Base-by-base conservation (phyloP, 306 rosid genomes). In the Begonia loranthoides region DNA sequence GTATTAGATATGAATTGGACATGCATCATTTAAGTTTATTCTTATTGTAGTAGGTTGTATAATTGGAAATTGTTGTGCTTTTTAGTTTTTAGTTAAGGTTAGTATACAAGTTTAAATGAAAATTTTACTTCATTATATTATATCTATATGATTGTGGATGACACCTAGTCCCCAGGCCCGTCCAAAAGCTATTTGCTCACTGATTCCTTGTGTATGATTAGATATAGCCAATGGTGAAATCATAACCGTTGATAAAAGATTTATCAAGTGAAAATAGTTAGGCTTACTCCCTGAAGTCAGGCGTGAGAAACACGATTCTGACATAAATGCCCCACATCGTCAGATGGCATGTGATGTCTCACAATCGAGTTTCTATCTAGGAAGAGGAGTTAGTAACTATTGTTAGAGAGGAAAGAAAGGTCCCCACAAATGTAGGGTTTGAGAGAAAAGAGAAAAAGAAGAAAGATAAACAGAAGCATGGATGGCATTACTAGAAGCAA, bases 261-360 rank as follows among this genome's bases (percentile, higher is more conserved):
- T 2, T 43, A n/a, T 43, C 47, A 10, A 10, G 47, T 28, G 36
- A 7, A 28, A 28, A 7, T 28, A 28, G 1, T 28, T 7, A 7
- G 36, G 4, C 36, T 43, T 43, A 43, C 15, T 5, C 47, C 10
- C 15, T n/a, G n/a, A 41, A 43, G 13, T 10, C 47, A 41, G 13
- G 47, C 13, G 15, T 43, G 47, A 43, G 47, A 11, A 43, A 43
- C 47, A 43, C 14, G 45, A 11, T 43, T 13, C 47, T 10, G 47
- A 43, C 47, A 43, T 43, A 5, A n/a, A 2, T 5, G 47, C 7
- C 47, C 47, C 47, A 43, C 47, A n/a, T 43, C 15, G n/a, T 43
- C 47, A 43, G 47, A 43, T 43, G 13, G 13, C 47, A 43, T 43
- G 47, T 43, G 47, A n/a, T 43, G 47, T n/a, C 47, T 43, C 47